phyloP scores from a whole-genome alignment of 768 basidiomycete species.

The Gelatoporia subvermispora region DNA sequence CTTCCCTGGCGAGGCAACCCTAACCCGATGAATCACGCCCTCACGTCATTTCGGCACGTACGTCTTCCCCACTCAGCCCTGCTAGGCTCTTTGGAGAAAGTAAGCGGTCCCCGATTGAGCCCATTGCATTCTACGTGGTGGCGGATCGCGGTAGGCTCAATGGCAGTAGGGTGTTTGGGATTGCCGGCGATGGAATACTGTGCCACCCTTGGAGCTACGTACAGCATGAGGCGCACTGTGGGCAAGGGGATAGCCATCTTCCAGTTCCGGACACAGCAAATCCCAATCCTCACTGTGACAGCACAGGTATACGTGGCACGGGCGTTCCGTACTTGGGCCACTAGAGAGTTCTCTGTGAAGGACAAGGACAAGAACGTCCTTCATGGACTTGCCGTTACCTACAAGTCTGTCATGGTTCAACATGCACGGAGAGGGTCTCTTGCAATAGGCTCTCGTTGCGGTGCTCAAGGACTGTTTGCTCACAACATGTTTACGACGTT shows the following conservation, averaged over 20 bases:
- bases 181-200: conserved; percentile 22
- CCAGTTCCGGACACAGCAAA: conserved; percentile 37
- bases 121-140: conserved; percentile 22
- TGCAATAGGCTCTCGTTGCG: conserved; percentile 32
- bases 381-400: conserved; percentile 26
- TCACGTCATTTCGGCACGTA: conserved; percentile 34
- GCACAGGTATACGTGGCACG: conserved; percentile 32
- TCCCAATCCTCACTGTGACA: conserved; percentile 31
- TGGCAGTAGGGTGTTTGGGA: conserved; percentile 21
- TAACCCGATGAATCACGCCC: conserved; percentile 27
- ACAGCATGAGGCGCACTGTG: conserved; percentile 27
- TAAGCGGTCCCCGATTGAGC: conserved; percentile 13
- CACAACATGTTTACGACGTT: conserved; percentile 29
- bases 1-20: conserved; percentile 27
- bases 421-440: conserved; percentile 16
- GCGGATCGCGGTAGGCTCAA: conserved; percentile 31
- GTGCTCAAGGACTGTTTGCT: conserved; percentile 39
- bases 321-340: conserved; percentile 23
- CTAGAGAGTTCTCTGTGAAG: conserved; percentile 23
- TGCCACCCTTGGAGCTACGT: conserved; percentile 24
- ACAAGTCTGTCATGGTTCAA: conserved; percentile 27
- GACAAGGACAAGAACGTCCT: conserved; percentile 16
- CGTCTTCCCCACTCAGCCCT: conserved; percentile 28
- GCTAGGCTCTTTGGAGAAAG: conserved; percentile 22
- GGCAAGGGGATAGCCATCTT: too few species aligned